These are phyloP conservation scores for Pestalotiopsis sp. DNA, from an alignment of 2,329 filamentous ascomycete genomes.

Conservation along the genomic window DNA sequence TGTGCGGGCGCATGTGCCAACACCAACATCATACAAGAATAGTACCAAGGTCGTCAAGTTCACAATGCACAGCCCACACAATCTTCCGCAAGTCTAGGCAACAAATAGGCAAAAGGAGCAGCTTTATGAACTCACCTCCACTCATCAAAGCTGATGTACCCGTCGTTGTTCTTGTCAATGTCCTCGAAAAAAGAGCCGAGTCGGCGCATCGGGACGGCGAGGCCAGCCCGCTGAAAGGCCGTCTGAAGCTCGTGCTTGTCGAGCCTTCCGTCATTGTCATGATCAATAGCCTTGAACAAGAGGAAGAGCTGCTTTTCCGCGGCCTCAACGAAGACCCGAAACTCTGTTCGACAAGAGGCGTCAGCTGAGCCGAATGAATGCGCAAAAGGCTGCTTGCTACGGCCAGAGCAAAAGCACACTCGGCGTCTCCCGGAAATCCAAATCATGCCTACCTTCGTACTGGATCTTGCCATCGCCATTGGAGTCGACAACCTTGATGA, in stretches of 20 bases:
- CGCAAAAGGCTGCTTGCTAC: too few relatives aligned
- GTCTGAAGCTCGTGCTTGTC: conserved; percentile 81
- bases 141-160: conserved; percentile 87
- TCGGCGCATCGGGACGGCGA: conserved; percentile 76
- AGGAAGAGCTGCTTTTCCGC: conserved; percentile 82
- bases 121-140: conserved; percentile 75
- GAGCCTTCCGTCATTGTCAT: conserved; percentile 81
- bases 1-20: background rate
- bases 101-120: background rate
- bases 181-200: conserved; percentile 86
- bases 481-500: conserved; percentile 82
- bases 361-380: background rate
- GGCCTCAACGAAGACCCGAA: conserved; percentile 82
- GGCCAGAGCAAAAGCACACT: background rate
- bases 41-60: background rate
- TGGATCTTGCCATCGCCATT: conserved; percentile 89
- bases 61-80: background rate
- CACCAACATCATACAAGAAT: background rate
- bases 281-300: conserved; percentile 87
- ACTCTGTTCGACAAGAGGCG: conserved; percentile 62
- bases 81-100: background rate
- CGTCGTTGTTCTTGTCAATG: conserved; percentile 88
- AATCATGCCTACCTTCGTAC: conserved; percentile 69
- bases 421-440: too few relatives aligned
- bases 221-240: conserved; percentile 78